A percentile compares a stretch with the other conserved stretches of the same genome.
Evolutionary conservation across 2,329 filamentous ascomycete species (phyloP).

Genomic region (Verticillium dahliae): DNA sequence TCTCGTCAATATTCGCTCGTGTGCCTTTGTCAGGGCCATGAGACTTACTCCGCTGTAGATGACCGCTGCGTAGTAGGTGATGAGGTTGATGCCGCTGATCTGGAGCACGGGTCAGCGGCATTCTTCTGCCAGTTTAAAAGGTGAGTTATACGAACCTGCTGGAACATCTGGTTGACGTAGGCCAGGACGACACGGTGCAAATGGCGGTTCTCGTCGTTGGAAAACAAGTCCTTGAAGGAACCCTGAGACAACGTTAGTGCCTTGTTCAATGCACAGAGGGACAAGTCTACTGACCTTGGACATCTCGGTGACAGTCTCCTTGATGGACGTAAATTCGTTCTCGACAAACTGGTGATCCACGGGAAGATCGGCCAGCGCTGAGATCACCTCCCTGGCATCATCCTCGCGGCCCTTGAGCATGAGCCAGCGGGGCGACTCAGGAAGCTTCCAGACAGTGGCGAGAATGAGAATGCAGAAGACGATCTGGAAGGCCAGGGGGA

Average conservation of each 20-base stretch:
- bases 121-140: no score
- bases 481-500: constrained; percentile 53
- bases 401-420: constrained; percentile 29
- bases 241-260: constrained; percentile 15
- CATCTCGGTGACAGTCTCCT: constrained; percentile 61
- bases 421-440: constrained; percentile 46
- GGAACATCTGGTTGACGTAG: constrained; percentile 52
- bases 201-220: constrained; percentile 48
- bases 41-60: constrained; percentile 11
- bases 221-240: constrained; percentile 51
- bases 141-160: constrained; percentile 19
- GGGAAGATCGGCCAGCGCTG: constrained; percentile 29
- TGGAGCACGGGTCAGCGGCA: constrained; percentile 1
- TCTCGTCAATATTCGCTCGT: constrained; percentile 13
- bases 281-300: constrained; percentile 21
- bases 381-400: constrained; percentile 35
- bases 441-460: constrained; percentile 41
- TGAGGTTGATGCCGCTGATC: constrained; percentile 20
- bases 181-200: constrained; percentile 48
- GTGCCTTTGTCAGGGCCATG: no score
- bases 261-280: not conserved
- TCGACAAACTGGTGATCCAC: constrained; percentile 47
- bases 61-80: constrained; percentile 23
- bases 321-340: constrained; percentile 43
- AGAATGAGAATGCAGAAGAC: constrained; percentile 54